A percentile compares a stretch with the other conserved stretches of the same genome.
These are phyloP conservation scores for Neolecta irregularis DNA, from an alignment of 1,139 yeast species.

Conservation along the genomic window DNA sequence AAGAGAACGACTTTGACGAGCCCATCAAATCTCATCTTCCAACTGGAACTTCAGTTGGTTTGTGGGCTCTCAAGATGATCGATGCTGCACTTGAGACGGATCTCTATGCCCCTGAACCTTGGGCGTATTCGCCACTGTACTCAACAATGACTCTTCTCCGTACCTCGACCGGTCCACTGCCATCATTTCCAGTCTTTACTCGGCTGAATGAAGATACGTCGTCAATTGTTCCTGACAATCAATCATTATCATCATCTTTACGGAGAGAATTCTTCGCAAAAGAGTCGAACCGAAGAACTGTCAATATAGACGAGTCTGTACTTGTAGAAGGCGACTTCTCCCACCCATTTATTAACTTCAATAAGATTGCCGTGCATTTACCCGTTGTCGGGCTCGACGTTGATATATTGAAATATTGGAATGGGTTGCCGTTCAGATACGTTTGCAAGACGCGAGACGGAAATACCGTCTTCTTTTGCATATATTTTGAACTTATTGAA, in stretches of 20 bases:
- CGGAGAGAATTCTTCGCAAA: slow-evolving; percentile 21
- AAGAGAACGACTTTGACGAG: slow-evolving; percentile 49
- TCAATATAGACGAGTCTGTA: slow-evolving; percentile 22
- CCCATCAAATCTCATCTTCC: slow-evolving; percentile 51
- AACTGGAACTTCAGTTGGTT: slow-evolving; percentile 42
- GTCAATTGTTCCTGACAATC: neutral
- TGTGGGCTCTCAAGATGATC: slow-evolving; percentile 30
- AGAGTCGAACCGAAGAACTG: slow-evolving; percentile 21
- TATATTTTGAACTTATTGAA: slow-evolving; percentile 16
- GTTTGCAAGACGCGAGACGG: slow-evolving; percentile 16
- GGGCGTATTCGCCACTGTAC: slow-evolving; percentile 34
- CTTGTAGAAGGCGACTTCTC: slow-evolving; percentile 31
- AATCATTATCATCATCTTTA: slow-evolving; percentile 5
- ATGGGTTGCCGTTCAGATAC: slow-evolving; percentile 25
- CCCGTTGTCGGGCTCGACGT: slow-evolving; percentile 32
- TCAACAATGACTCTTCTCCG: slow-evolving; percentile 10
- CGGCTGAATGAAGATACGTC: neutral
- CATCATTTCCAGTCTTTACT: neutral
- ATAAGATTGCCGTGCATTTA: slow-evolving; percentile 27
- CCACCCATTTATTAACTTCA: slow-evolving; percentile 31
- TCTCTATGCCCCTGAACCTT: slow-evolving; percentile 42
- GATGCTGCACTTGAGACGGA: slow-evolving; percentile 53
- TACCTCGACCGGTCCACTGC: neutral
- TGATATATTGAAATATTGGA: slow-evolving; percentile 28
- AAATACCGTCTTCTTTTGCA: slow-evolving; percentile 15